Conservation (phyloP, 2,329 filamentous ascomycete genomes). For the Alternaria sp. region DNA sequence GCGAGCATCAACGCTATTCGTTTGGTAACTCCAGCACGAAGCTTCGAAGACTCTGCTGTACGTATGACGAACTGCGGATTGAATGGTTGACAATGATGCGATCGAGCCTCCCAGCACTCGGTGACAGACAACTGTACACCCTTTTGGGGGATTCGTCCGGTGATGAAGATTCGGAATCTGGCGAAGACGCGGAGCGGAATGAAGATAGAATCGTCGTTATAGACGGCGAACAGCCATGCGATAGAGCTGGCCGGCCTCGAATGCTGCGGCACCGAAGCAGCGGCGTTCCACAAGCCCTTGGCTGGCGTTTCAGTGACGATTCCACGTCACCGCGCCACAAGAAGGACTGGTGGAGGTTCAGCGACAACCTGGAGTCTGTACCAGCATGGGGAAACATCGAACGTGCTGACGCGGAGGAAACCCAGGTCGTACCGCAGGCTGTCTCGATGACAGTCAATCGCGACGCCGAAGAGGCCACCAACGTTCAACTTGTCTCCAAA, state of each 20-base stretch:
- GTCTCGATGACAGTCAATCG: neutral
- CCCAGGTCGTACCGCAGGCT: neutral
- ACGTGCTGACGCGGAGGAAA: neutral
- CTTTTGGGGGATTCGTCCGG: neutral
- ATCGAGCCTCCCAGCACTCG: neutral
- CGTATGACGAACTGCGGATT: slow-evolving; percentile 5
- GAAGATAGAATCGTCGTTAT: neutral
- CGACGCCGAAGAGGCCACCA: neutral
- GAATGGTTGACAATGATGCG: slow-evolving; percentile 1
- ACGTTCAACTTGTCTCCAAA: neutral
- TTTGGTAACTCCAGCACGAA: neutral
- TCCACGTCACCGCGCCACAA: neutral
- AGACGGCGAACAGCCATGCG: neutral
- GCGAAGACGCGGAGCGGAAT: neutral
- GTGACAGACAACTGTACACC: neutral
- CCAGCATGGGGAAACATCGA: neutral
- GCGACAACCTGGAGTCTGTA: neutral
- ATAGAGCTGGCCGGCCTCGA: neutral
- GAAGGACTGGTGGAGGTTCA: neutral
- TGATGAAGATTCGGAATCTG: neutral
- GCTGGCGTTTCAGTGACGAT: neutral
- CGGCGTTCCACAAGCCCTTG: neutral
- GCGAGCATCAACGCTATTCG: slow-evolving; percentile 1
- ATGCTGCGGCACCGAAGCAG: neutral
- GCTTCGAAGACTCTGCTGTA: slow-evolving; percentile 2